Evolutionary conservation across 1,284 basidiomycete genomes (phyloP), one percentile per base, ranked within the genome.

Genomic region (Ustilago nuda): DNA sequence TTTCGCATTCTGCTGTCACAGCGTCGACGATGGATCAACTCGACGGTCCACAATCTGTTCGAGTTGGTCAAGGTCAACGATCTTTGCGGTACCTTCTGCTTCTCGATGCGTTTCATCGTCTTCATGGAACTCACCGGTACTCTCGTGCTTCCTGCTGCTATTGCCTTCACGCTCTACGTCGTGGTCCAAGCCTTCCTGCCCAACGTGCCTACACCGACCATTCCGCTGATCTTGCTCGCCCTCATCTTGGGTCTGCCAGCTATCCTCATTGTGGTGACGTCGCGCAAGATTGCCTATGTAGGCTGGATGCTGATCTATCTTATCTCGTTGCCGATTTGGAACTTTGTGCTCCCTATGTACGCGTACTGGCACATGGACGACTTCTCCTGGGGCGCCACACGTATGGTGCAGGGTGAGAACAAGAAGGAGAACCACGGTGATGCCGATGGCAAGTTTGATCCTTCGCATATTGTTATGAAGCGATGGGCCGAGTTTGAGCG

Each of bases 401-500:
- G 84, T 65, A 66, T 84, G n/a, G 81, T 85, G 54, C 81, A 84
- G 55, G 84, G 84, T 56, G 84, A 85, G 43, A 76, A 77, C 59
- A 84, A 83, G 70, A 82, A 80, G 71, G 80, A 76, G 54, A 60
- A 67, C 41, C 83, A 85, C 65, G 80, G 81, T 48, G 78, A 80
- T 32, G 78, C 80, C 11, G 82, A 93, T 68, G 97, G 96, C 86
- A 92, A 93, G 85, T 99, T 99, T 83, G 96, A 99, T 87, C 95
- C 95, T 41, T 90, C 91, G 57, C 91, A 96, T 87, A 99, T 99
- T 83, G 92, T 96, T 45, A 98, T 98, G 97, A 99, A 98, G 89
- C 91, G 94, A 56, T 99, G 96, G 96, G 94, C 92, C 56, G 97
- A 99, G 87, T 99, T 97, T 86, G 97, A 99, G 88, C 90, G 96